Conservation (phyloP, 257 asterid genomes). For the Echites panduratus region DNA sequence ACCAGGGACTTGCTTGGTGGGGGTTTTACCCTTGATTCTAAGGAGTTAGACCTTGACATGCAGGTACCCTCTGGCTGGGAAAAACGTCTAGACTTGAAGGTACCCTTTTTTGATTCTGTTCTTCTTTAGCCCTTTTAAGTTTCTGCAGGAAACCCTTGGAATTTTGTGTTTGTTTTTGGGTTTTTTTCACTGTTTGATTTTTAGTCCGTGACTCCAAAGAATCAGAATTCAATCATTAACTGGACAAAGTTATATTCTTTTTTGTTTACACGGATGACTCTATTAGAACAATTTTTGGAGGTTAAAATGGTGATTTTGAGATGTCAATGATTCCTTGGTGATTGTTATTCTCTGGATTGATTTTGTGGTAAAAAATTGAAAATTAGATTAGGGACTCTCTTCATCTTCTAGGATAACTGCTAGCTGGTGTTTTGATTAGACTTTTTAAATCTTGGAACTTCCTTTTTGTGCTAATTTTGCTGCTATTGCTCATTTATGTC, state of each 20-base stretch:
- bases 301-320: neutral
- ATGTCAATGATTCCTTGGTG: neutral
- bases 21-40: conserved; percentile 48
- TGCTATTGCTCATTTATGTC: neutral
- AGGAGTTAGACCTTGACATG: conserved; percentile 86
- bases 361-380: neutral
- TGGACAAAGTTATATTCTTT: neutral
- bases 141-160: neutral
- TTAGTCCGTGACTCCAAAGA: neutral
- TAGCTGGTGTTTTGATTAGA: neutral
- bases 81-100: conserved; percentile 83
- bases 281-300: neutral
- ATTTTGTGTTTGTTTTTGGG: neutral
- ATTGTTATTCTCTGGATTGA: neutral
- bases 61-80: conserved; percentile 96
- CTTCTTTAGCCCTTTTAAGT: neutral
- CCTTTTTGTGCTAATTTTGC: neutral
- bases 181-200: neutral
- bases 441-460: conserved; percentile 4
- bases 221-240: neutral
- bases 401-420: neutral
- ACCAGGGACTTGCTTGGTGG: conserved; percentile 85
- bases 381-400: neutral
- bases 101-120: conserved; percentile 11
- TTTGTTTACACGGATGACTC: neutral